phyloP scores from a whole-genome alignment of 2,329 filamentous ascomycete species.

The Rhinocladiella similis region DNA sequence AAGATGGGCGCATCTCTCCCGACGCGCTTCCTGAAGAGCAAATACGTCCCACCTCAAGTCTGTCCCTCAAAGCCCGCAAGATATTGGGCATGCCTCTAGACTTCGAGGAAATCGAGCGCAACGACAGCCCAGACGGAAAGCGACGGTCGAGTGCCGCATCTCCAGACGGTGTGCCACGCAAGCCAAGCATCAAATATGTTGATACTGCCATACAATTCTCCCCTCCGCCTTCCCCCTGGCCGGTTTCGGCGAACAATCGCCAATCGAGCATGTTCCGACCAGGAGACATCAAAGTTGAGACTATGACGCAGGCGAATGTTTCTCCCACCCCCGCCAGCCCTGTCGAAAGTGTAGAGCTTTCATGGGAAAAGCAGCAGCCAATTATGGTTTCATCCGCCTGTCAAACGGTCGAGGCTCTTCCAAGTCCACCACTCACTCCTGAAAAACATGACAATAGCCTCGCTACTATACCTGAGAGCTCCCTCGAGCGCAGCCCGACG shows the following conservation, averaged over 20 bases:
- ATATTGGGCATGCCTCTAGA: constrained; percentile 44
- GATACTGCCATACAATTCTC: constrained; percentile 82
- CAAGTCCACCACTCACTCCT: constrained; percentile 38
- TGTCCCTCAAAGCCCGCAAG: constrained; percentile 46
- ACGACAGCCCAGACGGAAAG: constrained; percentile 29
- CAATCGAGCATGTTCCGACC: constrained; percentile 50
- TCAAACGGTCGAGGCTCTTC: constrained; percentile 43
- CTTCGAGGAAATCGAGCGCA: constrained; percentile 35
- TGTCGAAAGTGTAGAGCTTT: constrained; percentile 17
- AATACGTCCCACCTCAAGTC: constrained; percentile 39
- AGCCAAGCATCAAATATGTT: constrained; percentile 55
- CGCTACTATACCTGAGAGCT: constrained; percentile 26
- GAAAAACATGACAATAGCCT: constrained; percentile 28
- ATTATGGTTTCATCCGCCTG: constrained; percentile 44
- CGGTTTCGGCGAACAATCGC: constrained; percentile 41
- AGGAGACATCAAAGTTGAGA: constrained; percentile 19
- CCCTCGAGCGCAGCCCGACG: constrained; percentile 22
- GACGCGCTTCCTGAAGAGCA: constrained; percentile 45
- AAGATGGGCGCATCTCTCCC: constrained; percentile 61
- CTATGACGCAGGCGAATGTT: constrained; percentile 13
- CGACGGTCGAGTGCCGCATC: constrained; percentile 3
- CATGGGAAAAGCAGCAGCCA: constrained; percentile 28
- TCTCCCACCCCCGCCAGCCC: constrained; percentile 20
- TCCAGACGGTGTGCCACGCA: constrained; percentile 3
- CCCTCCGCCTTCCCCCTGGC: constrained; percentile 72